Conservation (phyloP, 148 eudicot species). For the Silene conica region DNA sequence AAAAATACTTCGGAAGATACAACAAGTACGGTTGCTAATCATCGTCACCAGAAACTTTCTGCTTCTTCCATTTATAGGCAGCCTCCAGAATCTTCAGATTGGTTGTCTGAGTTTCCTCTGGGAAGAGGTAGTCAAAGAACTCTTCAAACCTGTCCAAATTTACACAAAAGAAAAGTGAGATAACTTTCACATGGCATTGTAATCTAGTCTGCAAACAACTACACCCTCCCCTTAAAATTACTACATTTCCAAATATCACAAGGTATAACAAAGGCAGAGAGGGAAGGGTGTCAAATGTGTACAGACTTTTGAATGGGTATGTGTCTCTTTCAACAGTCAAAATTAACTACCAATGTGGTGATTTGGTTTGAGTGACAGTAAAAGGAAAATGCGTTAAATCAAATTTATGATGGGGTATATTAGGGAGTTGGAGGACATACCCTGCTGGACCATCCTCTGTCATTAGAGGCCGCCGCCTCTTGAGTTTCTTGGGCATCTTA, state of each 20-base stretch:
- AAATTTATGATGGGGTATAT: neutral
- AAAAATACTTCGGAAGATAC: no score
- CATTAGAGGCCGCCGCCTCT: slow-evolving; percentile 62
- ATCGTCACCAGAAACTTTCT: slow-evolving; percentile 36
- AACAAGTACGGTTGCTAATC: slow-evolving; percentile 30
- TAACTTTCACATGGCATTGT: no score
- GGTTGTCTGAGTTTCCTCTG: slow-evolving; percentile 50
- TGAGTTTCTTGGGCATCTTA: slow-evolving; percentile 92
- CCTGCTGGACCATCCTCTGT: slow-evolving; percentile 86
- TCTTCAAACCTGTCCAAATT: slow-evolving; percentile 55
- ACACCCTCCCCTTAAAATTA: no score
- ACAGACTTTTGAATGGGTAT: no score
- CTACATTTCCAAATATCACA: no score
- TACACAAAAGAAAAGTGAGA: neutral
- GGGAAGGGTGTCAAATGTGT: no score
- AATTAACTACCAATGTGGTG: no score
- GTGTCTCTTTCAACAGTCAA: no score
- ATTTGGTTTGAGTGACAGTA: neutral
- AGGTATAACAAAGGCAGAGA: no score
- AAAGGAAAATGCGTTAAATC: neutral
- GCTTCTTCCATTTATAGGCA: slow-evolving; percentile 70
- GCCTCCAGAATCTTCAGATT: slow-evolving; percentile 62
- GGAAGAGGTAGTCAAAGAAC: slow-evolving; percentile 59
- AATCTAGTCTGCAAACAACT: neutral
- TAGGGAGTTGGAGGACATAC: slow-evolving; percentile 35